A percentile compares a stretch with the other conserved stretches of the same genome.
Conservation (phyloP, 352 stramenopile species). For the Pythium monospermum region DNA sequence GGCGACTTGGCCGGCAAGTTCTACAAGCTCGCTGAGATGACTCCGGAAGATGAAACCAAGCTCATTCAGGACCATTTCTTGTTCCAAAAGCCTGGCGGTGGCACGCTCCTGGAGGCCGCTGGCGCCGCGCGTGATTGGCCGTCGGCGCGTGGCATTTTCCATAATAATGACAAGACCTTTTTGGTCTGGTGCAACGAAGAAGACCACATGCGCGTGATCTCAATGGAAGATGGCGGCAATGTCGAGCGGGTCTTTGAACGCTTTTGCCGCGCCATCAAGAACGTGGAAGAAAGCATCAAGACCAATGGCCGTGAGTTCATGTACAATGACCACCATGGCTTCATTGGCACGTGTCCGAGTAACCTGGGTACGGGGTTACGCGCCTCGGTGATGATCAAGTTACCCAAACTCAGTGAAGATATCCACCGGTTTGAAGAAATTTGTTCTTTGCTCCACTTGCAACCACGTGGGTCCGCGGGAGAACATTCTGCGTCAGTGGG, state of each 20-base stretch:
- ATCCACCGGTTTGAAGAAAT: slow-evolving; percentile 77
- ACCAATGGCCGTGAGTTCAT: slow-evolving; percentile 70
- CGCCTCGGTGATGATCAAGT: slow-evolving; percentile 86
- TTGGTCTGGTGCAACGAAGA: slow-evolving; percentile 86
- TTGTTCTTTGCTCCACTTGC: slow-evolving; percentile 74
- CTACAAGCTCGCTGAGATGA: slow-evolving; percentile 77
- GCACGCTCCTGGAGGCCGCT: slow-evolving; percentile 60
- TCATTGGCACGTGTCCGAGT: slow-evolving; percentile 85
- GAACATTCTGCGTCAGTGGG: slow-evolving; percentile 87
- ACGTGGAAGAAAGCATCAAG: slow-evolving; percentile 68
- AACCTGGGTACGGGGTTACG: slow-evolving; percentile 88
- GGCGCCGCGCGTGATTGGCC: slow-evolving; percentile 70
- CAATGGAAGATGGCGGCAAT: slow-evolving; percentile 73
- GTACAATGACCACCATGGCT: slow-evolving; percentile 72
- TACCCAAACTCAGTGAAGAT: slow-evolving; percentile 82
- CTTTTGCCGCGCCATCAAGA: slow-evolving; percentile 71
- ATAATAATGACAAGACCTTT: slow-evolving; percentile 74
- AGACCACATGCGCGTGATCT: slow-evolving; percentile 83
- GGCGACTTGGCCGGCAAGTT: slow-evolving; percentile 72
- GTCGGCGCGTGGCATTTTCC: slow-evolving; percentile 71
- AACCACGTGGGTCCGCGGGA: slow-evolving; percentile 68
- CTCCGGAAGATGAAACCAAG: slow-evolving; percentile 68
- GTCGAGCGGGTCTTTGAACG: slow-evolving; percentile 75
- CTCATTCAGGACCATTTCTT: slow-evolving; percentile 74
- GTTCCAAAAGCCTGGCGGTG: slow-evolving; percentile 81